A percentile compares a stretch with the other conserved stretches of the same genome.
Evolutionary conservation across 345 rosid genomes (phyloP).

Genomic region (Pseudoturritis turrita): DNA sequence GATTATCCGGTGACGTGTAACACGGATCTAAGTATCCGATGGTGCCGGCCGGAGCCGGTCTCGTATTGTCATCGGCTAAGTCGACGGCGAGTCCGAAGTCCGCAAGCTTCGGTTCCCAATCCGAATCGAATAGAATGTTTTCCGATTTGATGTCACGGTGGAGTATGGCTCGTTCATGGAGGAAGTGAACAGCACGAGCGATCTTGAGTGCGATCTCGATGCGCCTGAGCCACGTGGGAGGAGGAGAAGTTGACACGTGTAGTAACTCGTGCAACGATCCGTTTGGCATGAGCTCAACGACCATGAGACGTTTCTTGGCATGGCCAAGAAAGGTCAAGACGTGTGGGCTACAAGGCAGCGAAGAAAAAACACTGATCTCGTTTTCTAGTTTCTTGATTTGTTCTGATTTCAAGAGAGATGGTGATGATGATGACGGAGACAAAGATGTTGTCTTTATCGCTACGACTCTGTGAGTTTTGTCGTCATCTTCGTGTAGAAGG

Average conservation of each 20-base stretch:
- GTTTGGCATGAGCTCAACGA: slow-evolving; percentile 75
- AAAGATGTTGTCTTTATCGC: slow-evolving; percentile 52
- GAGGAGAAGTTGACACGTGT: slow-evolving; percentile 35
- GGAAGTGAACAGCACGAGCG: slow-evolving; percentile 54
- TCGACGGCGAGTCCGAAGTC: slow-evolving; percentile 65
- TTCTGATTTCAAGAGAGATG: slow-evolving; percentile 7
- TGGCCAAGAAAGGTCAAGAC: slow-evolving; percentile 46
- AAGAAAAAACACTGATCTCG: slow-evolving; percentile 52
- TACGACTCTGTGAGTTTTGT: slow-evolving; percentile 10
- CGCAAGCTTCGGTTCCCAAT: slow-evolving; percentile 52
- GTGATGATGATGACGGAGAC: background rate
- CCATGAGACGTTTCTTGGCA: slow-evolving; percentile 41
- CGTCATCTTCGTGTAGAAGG: slow-evolving; percentile 19
- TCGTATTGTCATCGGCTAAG: slow-evolving; percentile 35
- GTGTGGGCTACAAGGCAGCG: slow-evolving; percentile 38
- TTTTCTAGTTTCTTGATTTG: slow-evolving; percentile 49
- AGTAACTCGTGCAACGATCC: slow-evolving; percentile 58
- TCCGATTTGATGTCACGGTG: slow-evolving; percentile 81
- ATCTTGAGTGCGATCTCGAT: slow-evolving; percentile 54
- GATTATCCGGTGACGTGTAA: slow-evolving; percentile 46
- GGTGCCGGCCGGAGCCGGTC: slow-evolving; percentile 54
- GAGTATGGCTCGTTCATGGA: slow-evolving; percentile 46
- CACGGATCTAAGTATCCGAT: slow-evolving; percentile 74
- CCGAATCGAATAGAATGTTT: slow-evolving; percentile 53
- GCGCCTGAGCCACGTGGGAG: slow-evolving; percentile 52